These are phyloP conservation scores for Truncatella angustata DNA, from an alignment of 2,329 filamentous ascomycete genomes.

Conservation along the genomic window DNA sequence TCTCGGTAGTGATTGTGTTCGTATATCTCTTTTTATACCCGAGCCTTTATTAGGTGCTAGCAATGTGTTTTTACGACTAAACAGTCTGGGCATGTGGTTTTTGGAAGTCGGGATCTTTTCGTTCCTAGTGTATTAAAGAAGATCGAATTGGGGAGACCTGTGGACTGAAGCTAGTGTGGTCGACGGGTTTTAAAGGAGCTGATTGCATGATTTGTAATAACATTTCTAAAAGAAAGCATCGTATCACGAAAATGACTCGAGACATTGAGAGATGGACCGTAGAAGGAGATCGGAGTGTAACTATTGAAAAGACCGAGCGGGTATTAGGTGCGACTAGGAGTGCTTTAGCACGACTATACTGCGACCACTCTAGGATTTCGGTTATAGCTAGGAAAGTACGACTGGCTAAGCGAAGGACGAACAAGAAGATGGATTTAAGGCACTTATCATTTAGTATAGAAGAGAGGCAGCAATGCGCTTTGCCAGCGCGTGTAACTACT, in stretches of 20 bases:
- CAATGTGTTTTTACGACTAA: neutral
- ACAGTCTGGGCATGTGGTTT: neutral
- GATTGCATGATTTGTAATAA: neutral
- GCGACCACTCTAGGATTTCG: too few relatives aligned
- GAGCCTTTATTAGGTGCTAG: too few relatives aligned
- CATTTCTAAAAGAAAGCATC: neutral
- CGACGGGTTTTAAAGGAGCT: neutral
- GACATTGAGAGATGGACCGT: neutral
- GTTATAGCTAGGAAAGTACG: too few relatives aligned
- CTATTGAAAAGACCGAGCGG: neutral
- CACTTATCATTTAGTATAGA: too few relatives aligned
- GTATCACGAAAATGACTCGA: neutral
- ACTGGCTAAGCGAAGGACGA: too few relatives aligned
- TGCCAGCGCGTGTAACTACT: too few relatives aligned
- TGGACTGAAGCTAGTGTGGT: slow-evolving; percentile 77
- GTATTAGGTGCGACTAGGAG: too few relatives aligned
- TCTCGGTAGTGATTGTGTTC: too few relatives aligned
- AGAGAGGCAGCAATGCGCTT: too few relatives aligned
- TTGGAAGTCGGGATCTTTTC: slow-evolving; percentile 56
- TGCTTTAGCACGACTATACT: too few relatives aligned
- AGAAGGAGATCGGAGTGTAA: neutral
- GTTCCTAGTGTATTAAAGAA: slow-evolving; percentile 84
- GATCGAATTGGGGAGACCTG: slow-evolving; percentile 92
- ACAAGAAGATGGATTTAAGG: too few relatives aligned
- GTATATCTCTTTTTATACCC: too few relatives aligned